A percentile compares a stretch with the other conserved stretches of the same genome.
Evolutionary conservation across 192 early-diverging fungal species (phyloP).

Genomic region (Geranomyces michiganensis): DNA sequence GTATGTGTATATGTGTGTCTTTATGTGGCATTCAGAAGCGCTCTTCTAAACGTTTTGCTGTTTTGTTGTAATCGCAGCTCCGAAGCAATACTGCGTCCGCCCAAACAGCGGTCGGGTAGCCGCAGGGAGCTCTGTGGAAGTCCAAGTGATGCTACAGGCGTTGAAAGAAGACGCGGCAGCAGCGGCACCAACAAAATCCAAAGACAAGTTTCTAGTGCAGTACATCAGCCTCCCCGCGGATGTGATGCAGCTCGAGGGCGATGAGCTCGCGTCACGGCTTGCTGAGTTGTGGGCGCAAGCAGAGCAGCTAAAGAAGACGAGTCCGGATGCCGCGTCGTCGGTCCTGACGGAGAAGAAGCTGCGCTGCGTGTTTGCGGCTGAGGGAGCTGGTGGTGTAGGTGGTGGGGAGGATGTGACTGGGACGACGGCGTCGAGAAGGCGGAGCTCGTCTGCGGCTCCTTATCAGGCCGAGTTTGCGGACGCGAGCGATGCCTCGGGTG

Average conservation of each 20-base stretch:
- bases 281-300: conserved; percentile 50
- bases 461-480: conserved; percentile 8
- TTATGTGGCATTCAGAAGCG: no score
- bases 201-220: conserved; percentile 97
- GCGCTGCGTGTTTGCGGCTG: conserved; percentile 38
- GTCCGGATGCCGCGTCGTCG: conserved; percentile 24
- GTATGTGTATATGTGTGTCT: no score
- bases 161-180: conserved; percentile 74
- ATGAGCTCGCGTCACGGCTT: conserved; percentile 49
- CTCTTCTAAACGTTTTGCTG: no score
- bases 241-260: conserved; percentile 60
- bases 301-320: conserved; percentile 47
- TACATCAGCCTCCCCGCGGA: conserved; percentile 78
- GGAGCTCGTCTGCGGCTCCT: no score
- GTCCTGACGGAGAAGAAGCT: conserved; percentile 55
- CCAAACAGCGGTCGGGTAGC: conserved; percentile 1
- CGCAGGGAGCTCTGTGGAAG: conserved; percentile 43
- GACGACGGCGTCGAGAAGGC: background rate
- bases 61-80: conserved; percentile 61
- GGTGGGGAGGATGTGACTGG: background rate
- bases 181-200: conserved; percentile 76
- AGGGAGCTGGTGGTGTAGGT: background rate
- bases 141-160: conserved; percentile 88
- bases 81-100: conserved; percentile 94
- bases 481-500: background rate